Conservation (phyloP, 805 yeast genomes). For the Teunomyces barrocoloradensis region DNA sequence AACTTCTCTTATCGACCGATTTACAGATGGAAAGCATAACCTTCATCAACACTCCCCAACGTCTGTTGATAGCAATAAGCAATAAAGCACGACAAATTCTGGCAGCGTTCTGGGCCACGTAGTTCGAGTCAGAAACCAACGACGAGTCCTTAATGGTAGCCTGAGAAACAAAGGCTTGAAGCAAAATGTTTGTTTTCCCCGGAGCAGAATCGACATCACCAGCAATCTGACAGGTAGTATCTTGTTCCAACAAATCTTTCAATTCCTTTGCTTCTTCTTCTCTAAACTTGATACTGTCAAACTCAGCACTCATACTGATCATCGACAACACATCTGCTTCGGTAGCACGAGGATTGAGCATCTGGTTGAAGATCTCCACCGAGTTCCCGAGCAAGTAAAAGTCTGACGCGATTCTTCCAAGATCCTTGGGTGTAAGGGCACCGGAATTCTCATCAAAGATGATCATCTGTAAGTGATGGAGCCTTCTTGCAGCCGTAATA, state of each 20-base stretch:
- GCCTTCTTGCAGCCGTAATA: conserved; percentile 70
- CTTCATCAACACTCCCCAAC: conserved; percentile 85
- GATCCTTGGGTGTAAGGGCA: conserved; percentile 77
- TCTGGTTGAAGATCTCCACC: conserved; percentile 83
- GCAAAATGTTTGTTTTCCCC: conserved; percentile 81
- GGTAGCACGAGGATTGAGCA: conserved; percentile 79
- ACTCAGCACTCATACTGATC: conserved; percentile 90
- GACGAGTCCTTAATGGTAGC: conserved; percentile 75
- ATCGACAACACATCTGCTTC: conserved; percentile 90
- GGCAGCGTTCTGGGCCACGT: conserved; percentile 93
- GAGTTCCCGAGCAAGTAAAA: conserved; percentile 83
- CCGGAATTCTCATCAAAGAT: conserved; percentile 83
- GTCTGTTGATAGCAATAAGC: conserved; percentile 77
- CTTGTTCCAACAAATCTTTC: conserved; percentile 52
- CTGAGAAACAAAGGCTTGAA: conserved; percentile 86
- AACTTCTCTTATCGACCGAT: conserved; percentile 75
- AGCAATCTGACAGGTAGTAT: conserved; percentile 74
- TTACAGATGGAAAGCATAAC: conserved; percentile 79
- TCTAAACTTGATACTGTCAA: conserved; percentile 83
- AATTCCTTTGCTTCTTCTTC: conserved; percentile 85
- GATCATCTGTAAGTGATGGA: conserved; percentile 91
- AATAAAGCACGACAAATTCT: conserved; percentile 92
- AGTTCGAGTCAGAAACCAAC: conserved; percentile 78
- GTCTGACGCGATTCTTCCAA: conserved; percentile 93
- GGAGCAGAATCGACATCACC: conserved; percentile 72